Evolutionary conservation across 2,329 filamentous ascomycete genomes (phyloP), one percentile per base, ranked within the genome.

Genomic region (Albophoma yamanashiensis): DNA sequence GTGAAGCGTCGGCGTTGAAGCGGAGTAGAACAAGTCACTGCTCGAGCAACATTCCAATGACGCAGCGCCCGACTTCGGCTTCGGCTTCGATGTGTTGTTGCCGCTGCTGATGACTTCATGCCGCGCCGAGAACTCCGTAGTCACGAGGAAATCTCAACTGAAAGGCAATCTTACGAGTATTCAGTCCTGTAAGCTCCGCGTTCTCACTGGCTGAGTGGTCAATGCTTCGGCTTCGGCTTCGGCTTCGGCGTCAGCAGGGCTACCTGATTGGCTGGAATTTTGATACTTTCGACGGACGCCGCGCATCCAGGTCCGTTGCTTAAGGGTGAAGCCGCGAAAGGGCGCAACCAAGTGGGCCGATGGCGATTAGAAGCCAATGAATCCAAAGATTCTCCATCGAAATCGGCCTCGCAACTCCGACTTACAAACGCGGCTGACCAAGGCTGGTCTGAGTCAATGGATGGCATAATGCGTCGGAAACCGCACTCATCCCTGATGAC

Each of bases 181-280:
- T 40, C 12, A 2, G 39, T 40, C 6, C 39, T 40, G 17, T 15
- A 40, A 20, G 39, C 42, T 45, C 42, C 42, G 42, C n/a, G 9
- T n/a, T 43, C 40, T 5, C 20, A n/a, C 40, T 43, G 12, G 1
- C 20, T 36, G n/a, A 55, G 9, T 15, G 31, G 47, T 22, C n/a
- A 15, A 43, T 47, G 58, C 22, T 42, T 60, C 60, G 62, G 62
- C 34, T 59, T 70, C 68, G 70, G 69, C 61, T 65, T 72, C 68
- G 68, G 69, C 67, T 68, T 67, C 64, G 65, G 67, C 62, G 65
- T 63, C 55, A 43, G 53, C 22, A 58, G 55, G 20, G 39, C 47
- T 27, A 20, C 47, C 25, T 50, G 45, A 50, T 50, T 17, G 45
- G 52, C 50, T 40, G 45, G 42, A 8, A 31, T 52, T 25, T 31